Conservation (phyloP, 208 protist genomes). For the Tritrichomonas foetus region DNA sequence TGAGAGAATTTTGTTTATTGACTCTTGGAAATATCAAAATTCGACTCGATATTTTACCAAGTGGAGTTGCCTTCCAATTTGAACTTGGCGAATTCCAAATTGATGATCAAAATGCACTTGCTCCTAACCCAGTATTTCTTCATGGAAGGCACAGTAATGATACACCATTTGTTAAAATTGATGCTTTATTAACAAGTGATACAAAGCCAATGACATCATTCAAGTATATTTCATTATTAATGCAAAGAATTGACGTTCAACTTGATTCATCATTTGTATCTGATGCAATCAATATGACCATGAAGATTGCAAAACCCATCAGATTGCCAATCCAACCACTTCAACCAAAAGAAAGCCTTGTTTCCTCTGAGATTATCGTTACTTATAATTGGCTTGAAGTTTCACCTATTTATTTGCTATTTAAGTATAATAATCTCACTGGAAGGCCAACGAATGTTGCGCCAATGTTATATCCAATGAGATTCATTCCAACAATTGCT, state of each 20-base stretch:
- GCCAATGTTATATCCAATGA: neutral
- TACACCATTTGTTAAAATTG: neutral
- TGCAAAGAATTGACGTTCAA: conserved; percentile 13
- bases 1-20: neutral
- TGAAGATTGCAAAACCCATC: neutral
- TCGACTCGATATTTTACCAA: neutral
- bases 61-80: neutral
- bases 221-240: neutral
- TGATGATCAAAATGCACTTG: neutral
- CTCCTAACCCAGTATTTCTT: neutral
- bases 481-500: neutral
- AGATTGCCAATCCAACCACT: neutral
- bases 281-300: neutral
- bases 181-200: neutral
- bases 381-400: neutral
- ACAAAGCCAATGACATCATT: neutral
- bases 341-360: neutral
- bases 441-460: neutral
- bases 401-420: neutral
- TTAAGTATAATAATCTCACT: neutral
- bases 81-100: neutral
- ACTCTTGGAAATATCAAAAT: neutral
- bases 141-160: neutral
- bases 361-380: neutral
- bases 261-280: neutral